Percentiles rank a stretch among this genome's conserved stretches.
Evolutionary conservation across 148 eudicot genomes (phyloP).

Genomic region (Polygonum maritimum): DNA sequence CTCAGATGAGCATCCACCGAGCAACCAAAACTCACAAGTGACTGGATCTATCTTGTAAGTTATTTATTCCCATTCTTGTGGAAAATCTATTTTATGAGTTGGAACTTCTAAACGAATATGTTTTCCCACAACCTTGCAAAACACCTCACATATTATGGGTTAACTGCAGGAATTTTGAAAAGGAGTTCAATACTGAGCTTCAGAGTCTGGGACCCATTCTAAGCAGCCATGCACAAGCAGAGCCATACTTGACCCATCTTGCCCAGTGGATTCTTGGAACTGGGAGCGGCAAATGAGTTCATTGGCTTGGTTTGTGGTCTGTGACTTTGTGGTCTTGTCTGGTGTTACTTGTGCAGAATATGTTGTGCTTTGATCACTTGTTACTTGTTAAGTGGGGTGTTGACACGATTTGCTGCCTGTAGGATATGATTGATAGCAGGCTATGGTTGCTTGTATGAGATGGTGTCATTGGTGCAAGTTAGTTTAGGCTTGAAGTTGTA

Average conservation of each 20-base stretch:
- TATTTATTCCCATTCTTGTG: neutral
- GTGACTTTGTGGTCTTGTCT: neutral
- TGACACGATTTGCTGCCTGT: neutral
- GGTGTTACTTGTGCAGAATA: neutral
- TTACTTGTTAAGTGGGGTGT: neutral
- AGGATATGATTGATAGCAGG: neutral
- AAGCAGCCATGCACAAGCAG: conserved; percentile 74
- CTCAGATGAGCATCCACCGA: conserved; percentile 36
- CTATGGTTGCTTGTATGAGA: neutral
- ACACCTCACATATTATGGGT: neutral
- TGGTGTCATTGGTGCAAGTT: neutral
- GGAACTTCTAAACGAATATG: neutral
- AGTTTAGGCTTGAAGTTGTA: neutral
- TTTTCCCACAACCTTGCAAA: neutral
- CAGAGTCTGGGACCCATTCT: conserved; percentile 74
- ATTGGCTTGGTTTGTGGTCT: neutral
- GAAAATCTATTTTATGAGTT: no score
- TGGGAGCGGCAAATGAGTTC: conserved; percentile 37
- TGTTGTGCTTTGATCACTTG: neutral
- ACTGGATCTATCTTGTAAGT: conserved; percentile 63
- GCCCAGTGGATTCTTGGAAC: conserved; percentile 89
- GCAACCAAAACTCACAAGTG: conserved; percentile 32
- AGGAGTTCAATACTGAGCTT: conserved; percentile 76
- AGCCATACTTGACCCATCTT: conserved; percentile 83
- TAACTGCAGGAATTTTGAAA: conserved; percentile 79